These are phyloP conservation scores for Diaporthe vaccinii DNA, from an alignment of 2,329 filamentous ascomycete species.

Conservation along the genomic window DNA sequence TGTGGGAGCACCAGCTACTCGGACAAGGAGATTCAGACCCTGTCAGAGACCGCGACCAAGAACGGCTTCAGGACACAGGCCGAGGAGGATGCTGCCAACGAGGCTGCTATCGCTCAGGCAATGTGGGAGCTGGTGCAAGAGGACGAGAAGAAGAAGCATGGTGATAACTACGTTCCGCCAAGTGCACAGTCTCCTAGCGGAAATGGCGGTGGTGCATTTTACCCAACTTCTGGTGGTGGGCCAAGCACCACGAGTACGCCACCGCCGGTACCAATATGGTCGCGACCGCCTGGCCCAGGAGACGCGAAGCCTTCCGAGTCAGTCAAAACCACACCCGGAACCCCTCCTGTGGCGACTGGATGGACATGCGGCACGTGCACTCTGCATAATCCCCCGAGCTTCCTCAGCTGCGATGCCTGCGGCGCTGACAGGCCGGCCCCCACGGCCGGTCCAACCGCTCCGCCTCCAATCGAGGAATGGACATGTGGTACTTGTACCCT, in stretches of 20 bases:
- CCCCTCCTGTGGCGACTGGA: slow-evolving; percentile 43
- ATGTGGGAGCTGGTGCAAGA: slow-evolving; percentile 89
- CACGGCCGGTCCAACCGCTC: slow-evolving; percentile 2
- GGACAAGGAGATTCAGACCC: slow-evolving; percentile 74
- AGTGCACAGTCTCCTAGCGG: slow-evolving; percentile 67
- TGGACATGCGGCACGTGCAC: slow-evolving; percentile 72
- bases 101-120: slow-evolving; percentile 86
- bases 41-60: slow-evolving; percentile 72
- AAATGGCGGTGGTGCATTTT: slow-evolving; percentile 53
- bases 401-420: slow-evolving; percentile 70
- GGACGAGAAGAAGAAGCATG: slow-evolving; percentile 72
- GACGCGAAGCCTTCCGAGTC: background rate
- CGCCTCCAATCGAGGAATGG: slow-evolving; percentile 56
- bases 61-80: slow-evolving; percentile 87
- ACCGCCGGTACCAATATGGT: slow-evolving; percentile 38
- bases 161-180: slow-evolving; percentile 64
- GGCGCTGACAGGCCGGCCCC: slow-evolving; percentile 57
- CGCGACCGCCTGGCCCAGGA: slow-evolving; percentile 27
- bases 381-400: slow-evolving; percentile 65
- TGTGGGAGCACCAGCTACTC: slow-evolving; percentile 81
- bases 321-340: background rate
- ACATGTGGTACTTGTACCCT: slow-evolving; percentile 69
- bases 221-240: slow-evolving; percentile 42
- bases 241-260: slow-evolving; percentile 45
- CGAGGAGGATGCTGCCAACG: slow-evolving; percentile 90